A percentile compares a stretch with the other conserved stretches of the same genome.
Conservation (phyloP, 2,329 filamentous ascomycete genomes). For the Lachnellula occidentalis region DNA sequence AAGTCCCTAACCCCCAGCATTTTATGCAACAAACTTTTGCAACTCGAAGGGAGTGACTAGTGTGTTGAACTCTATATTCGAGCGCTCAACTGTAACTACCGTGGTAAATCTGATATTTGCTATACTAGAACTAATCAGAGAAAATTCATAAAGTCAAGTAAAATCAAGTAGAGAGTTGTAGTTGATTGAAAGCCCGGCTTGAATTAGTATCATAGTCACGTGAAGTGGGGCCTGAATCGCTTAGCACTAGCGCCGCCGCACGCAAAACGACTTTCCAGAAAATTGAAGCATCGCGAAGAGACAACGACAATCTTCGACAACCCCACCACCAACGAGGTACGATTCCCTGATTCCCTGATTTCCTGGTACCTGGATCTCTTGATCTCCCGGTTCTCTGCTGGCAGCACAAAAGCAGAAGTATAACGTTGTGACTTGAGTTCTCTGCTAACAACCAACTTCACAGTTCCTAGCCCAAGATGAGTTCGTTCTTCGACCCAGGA, state of each 20-base stretch:
- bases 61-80: no score
- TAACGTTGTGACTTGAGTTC: not conserved
- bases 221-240: not conserved
- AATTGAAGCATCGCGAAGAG: conserved; percentile 8
- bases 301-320: conserved; percentile 21
- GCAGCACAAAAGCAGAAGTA: not conserved
- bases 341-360: not conserved
- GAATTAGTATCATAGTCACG: no score
- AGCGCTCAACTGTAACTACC: no score
- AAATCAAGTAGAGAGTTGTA: no score
- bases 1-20: no score
- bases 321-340: conserved; percentile 17
- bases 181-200: no score
- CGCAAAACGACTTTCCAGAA: conserved; percentile 4
- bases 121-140: no score
- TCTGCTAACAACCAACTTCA: conserved; percentile 6
- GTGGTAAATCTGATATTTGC: no score
- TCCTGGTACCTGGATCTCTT: not conserved
- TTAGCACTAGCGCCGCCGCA: not conserved
- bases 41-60: no score
- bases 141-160: no score
- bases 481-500: conserved; percentile 19
- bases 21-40: no score
- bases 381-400: not conserved
- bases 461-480: conserved; percentile 32